These are phyloP conservation scores for Symbiodinium pilosum DNA, from an alignment of 73 alveolate species.

Conservation along the genomic window DNA sequence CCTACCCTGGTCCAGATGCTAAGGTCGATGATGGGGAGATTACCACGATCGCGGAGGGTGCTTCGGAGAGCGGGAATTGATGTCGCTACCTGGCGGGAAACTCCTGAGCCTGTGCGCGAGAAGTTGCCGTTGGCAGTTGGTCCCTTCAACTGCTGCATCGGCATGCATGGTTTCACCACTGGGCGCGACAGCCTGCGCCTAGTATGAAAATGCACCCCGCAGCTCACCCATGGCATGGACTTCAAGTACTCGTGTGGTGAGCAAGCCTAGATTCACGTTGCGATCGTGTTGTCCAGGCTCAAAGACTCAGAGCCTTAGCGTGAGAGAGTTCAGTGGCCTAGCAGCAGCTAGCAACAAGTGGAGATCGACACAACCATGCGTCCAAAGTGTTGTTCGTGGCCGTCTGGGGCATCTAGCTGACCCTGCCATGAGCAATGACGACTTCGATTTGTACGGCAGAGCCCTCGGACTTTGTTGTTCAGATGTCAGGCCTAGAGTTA, in stretches of 20 bases:
- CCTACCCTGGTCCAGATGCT: no score
- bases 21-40: slow-evolving; percentile 72
- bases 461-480: not conserved
- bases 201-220: not conserved
- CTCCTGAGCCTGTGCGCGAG: no score
- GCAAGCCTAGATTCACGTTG: not conserved
- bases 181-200: not conserved
- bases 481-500: not conserved
- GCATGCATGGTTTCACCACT: not conserved
- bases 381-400: no score
- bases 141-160: not conserved
- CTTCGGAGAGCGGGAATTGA: not conserved
- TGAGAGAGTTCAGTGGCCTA: no score
- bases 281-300: no score
- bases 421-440: not conserved
- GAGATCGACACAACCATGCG: no score
- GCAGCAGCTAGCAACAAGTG: no score
- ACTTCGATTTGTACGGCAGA: not conserved
- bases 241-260: not conserved
- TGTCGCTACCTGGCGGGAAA: not conserved
- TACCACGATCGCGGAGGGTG: slow-evolving; percentile 39
- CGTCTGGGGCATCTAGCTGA: no score
- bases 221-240: not conserved
- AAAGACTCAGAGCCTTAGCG: no score
- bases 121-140: no score